Evolutionary conservation across 805 yeast genomes (phyloP), one percentile per base, ranked within the genome.

Genomic region (Candida adriatica): DNA sequence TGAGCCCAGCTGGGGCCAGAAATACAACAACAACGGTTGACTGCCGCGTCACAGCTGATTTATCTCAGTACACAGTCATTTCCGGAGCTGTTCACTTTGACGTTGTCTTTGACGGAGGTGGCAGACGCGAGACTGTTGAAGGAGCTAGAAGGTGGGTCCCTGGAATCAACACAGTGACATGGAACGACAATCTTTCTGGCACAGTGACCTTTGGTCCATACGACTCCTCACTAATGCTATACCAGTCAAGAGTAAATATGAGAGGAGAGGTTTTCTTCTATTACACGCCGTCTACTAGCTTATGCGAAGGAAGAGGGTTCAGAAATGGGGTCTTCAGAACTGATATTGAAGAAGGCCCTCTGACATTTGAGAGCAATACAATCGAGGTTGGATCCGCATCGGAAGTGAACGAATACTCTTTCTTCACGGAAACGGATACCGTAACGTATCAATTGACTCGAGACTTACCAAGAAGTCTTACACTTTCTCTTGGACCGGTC

Each of bases 91-190:
- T 21, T 8, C 16, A n/a, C 2, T 26, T 42, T 17, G 26, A 16
- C 9, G 20, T 39, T 9, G 34, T 37, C 6, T 34, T 39, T n/a
- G 41, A 39, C 18, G 33, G 34, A 19, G 46, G 46, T 37, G 38
- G 28, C 4, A 32, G 41, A 29, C 17, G 10, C 2, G 24, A 30
- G 11, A 30, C 37, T 8, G 14, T 22, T 6, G 26, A 20, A 9
- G 29, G 37, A n/a, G 41, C 43, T 13, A 8, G 13, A 6, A 23
- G 18, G 5, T 42, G 46, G 46, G 13, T 9, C n/a, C 13, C 28
- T 4, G 46, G 46, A 7, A 3, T 27, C n/a, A 42, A 39, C 34
- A 32, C 34, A 8, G 33, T 42, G n/a, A 32, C 34, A 7, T 42
- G 42, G 39, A 42, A 42, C 25, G 34, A 25, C 13, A 22, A 35